These are phyloP conservation scores for Fusarium chlamydosporum DNA, from an alignment of 2,329 filamentous ascomycete species.

Conservation along the genomic window DNA sequence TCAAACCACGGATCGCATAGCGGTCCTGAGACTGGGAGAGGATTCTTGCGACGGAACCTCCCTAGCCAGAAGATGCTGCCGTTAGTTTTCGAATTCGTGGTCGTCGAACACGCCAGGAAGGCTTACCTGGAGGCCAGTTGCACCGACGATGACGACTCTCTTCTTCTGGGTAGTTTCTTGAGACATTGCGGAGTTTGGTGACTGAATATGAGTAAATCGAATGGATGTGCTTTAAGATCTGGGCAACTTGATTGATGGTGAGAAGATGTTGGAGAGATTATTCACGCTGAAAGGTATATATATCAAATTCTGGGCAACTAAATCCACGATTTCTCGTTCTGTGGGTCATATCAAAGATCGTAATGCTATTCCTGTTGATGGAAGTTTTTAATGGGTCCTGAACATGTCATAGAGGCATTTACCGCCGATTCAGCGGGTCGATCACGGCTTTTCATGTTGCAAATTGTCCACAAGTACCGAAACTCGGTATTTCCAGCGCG, in stretches of 20 bases:
- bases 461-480: neutral
- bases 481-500: neutral
- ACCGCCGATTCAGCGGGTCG: slow-evolving; percentile 11
- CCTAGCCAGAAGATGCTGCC: neutral
- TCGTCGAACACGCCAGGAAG: rapidly evolving
- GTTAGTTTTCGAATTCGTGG: neutral
- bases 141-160: slow-evolving; percentile 4
- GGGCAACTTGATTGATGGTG: rapidly evolving
- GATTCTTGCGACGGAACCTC: slow-evolving; percentile 3
- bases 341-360: neutral
- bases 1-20: neutral
- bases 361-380: neutral
- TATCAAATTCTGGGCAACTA: rapidly evolving
- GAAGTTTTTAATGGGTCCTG: neutral
- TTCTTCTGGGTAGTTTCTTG: neutral
- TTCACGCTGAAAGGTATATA: neutral
- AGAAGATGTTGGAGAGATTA: rapidly evolving
- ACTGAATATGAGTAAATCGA: neutral
- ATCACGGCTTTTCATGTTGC: neutral
- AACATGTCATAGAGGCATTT: neutral
- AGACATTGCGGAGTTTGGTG: neutral
- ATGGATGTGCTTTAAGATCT: rapidly evolving
- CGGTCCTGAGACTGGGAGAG: neutral
- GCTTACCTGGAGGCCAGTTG: slow-evolving; percentile 3
- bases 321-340: neutral